Evolutionary conservation across 2,329 filamentous ascomycete species (phyloP), one percentile per base, ranked within the genome.

Genomic region (Rutstroemia sp.): DNA sequence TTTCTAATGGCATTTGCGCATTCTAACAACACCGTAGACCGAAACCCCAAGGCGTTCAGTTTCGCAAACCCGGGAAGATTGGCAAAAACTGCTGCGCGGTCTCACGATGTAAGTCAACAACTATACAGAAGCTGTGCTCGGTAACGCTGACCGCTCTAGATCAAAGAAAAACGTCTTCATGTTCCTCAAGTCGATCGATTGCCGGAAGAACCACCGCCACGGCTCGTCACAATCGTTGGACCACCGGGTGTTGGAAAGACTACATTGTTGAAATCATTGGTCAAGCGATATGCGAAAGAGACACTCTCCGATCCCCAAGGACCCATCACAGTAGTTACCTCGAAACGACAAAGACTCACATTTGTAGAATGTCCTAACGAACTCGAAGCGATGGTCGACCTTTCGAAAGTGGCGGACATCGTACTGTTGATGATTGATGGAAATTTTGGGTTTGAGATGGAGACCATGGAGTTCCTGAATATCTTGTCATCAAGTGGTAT

Each of bases 391-490:
- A 96, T 97, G 90, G 92, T 99, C 62, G 94, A 99, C 72, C 81
- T 96, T 56, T 90, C 94, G 58, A 99, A 99, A 74, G 89, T 99
- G 45, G 94, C 95, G 18, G 94, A 99, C 71, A 96, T 99, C 66
- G 90, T 97, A 5, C 79, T 99, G 50, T 80, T 99, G 56, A 94
- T 99, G 89, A 99, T 99, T 65, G 94, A 99, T 70, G 95, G 94
- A 56, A 97, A 97, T 74, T 99, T 88, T 68, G 95, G 94, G 14
- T 99, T 99, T 69, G 94, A 99, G 74, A 99, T 99, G 94, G 94
- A 99, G 79, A 99, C 94, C 0, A 99, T 99, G 94, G 94, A 99
- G 73, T 99, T 99, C 60, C 76, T 99, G 68, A 97, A 96, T 66
- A 86, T 96, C 18, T 77, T 99, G 51, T 87, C 89, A n/a, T 84